phyloP scores from a whole-genome alignment of 345 rosid species.

The Brassica incana region DNA sequence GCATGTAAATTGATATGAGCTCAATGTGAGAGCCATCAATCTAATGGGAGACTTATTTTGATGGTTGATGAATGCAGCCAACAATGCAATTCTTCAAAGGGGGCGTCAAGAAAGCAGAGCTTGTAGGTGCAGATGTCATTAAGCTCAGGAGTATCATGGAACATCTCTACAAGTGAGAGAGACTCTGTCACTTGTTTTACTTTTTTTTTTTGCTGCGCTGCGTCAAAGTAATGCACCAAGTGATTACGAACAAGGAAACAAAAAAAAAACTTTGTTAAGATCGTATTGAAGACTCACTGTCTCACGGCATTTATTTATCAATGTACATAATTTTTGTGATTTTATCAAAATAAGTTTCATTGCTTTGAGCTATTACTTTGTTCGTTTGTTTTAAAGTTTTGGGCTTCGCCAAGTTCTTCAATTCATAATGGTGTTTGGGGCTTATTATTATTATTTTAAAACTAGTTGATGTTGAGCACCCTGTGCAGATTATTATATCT shows the following conservation, averaged over 20 bases:
- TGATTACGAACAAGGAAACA: background rate
- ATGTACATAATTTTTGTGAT: background rate
- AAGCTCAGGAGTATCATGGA: slow-evolving; percentile 59
- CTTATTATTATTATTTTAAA: too few species aligned
- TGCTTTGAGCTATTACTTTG: slow-evolving; percentile 11
- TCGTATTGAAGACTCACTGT: background rate
- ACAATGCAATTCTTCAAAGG: slow-evolving; percentile 66
- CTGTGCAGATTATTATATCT: too few species aligned
- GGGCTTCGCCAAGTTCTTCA: background rate
- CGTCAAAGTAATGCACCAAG: background rate
- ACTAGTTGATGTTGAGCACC: too few species aligned
- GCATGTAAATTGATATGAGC: background rate
- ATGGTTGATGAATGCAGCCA: slow-evolving; percentile 54
- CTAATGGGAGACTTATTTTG: background rate
- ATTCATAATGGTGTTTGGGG: slow-evolving; percentile 6
- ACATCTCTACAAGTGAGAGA: slow-evolving; percentile 60
- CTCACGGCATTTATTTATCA: background rate
- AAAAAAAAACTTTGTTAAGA: background rate
- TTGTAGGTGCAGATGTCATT: slow-evolving; percentile 3
- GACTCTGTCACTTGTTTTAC: background rate
- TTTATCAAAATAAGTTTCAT: background rate
- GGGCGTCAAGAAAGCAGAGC: slow-evolving; percentile 51
- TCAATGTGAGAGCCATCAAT: background rate
- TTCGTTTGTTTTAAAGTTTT: background rate
- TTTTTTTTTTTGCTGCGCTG: background rate